Percentiles rank a stretch among this genome's conserved stretches.
Evolutionary conservation across 2,329 filamentous ascomycete species (phyloP).

Genomic region (Plectosphaerella cucumerina): DNA sequence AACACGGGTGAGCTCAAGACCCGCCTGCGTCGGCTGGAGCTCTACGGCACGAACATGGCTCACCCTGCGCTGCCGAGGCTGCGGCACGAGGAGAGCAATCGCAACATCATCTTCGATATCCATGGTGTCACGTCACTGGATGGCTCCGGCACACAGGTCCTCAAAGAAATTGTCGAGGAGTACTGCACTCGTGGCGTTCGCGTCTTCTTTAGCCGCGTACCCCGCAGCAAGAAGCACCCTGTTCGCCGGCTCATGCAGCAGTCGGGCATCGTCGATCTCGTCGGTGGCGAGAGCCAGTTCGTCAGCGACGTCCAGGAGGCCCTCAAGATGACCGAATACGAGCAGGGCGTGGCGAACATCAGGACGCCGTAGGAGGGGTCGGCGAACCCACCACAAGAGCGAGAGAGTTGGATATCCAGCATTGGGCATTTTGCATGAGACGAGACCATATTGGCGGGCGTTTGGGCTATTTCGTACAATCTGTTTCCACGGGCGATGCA

Average conservation of each 20-base stretch:
- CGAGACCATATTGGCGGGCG: no score
- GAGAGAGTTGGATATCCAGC: no score
- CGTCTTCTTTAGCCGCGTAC: conserved; percentile 67
- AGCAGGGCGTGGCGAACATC: conserved; percentile 40
- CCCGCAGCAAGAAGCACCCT: conserved; percentile 38
- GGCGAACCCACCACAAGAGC: background rate
- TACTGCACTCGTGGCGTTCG: conserved; percentile 75
- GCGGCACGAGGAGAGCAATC: conserved; percentile 73
- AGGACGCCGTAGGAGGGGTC: background rate
- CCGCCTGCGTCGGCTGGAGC: conserved; percentile 75
- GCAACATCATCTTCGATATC: conserved; percentile 93
- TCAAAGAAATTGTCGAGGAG: conserved; percentile 79
- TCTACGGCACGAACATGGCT: conserved; percentile 80
- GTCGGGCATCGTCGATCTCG: conserved; percentile 80
- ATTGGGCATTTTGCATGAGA: no score
- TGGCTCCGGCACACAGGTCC: conserved; percentile 86
- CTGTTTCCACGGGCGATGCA: no score
- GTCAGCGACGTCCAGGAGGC: conserved; percentile 82
- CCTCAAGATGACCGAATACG: conserved; percentile 72
- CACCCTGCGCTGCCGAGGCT: conserved; percentile 85
- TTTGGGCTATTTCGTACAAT: no score
- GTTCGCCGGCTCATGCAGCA: conserved; percentile 71
- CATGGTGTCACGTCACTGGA: conserved; percentile 96
- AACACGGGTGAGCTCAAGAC: conserved; percentile 92
- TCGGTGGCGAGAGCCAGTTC: conserved; percentile 75